Conservation (phyloP, 768 basidiomycete genomes). For the Tubosaeta brunneosetosa region DNA sequence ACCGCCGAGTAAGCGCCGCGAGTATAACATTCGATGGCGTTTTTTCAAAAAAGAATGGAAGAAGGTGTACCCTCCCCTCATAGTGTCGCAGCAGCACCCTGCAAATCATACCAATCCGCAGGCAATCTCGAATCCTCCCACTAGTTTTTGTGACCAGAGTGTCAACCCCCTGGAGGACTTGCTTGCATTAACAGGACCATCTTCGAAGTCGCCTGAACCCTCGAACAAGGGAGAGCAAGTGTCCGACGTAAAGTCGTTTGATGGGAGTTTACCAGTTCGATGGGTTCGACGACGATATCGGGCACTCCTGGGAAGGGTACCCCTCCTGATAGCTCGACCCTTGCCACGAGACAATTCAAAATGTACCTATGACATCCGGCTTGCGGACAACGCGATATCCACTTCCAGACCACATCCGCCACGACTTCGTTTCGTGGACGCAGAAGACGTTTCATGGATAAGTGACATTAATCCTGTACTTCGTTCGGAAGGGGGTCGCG, state of each 20-base stretch:
- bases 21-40: conserved; percentile 68
- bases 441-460: conserved; percentile 36
- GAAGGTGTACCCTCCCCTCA: conserved; percentile 59
- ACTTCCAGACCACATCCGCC: conserved; percentile 11
- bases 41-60: conserved; percentile 52
- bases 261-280: conserved; percentile 17
- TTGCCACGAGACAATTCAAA: not conserved
- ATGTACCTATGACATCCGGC: conserved; percentile 28
- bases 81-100: conserved; percentile 33
- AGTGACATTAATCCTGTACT: conserved; percentile 3
- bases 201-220: conserved; percentile 21
- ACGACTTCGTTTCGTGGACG: conserved; percentile 22
- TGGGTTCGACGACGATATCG: conserved; percentile 52
- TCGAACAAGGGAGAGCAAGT: conserved; percentile 27
- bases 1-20: conserved; percentile 65
- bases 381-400: conserved; percentile 30
- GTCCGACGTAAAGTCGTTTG: conserved; percentile 9
- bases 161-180: conserved; percentile 42
- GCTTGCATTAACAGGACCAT: conserved; percentile 38
- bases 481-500: not conserved
- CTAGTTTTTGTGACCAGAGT: conserved; percentile 41
- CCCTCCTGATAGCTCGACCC: conserved; percentile 42
- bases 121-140: conserved; percentile 23
- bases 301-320: conserved; percentile 54
- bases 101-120: conserved; percentile 3